Conservation (phyloP, 2,329 filamentous ascomycete species). For the Herpotrichia juniperi region DNA sequence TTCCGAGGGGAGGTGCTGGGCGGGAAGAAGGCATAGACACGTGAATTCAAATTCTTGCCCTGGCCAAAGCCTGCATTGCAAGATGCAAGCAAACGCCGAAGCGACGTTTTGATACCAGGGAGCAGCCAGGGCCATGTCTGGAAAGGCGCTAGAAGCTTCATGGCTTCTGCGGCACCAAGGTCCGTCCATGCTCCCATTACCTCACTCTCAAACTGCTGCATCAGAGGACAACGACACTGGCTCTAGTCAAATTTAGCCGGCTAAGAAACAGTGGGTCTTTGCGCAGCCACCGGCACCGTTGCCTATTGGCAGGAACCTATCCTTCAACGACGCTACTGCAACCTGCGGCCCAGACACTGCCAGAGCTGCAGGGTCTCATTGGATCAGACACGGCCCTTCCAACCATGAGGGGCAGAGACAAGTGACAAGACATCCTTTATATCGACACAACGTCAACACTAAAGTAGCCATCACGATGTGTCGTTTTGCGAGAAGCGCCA, state of each 20-base stretch:
- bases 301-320: conserved; percentile 27
- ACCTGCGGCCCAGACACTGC: conserved; percentile 22
- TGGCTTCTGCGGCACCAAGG: conserved; percentile 19
- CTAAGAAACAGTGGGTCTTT: conserved; percentile 22
- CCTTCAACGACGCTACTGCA: conserved; percentile 4
- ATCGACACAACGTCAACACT: no score
- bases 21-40: background rate
- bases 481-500: background rate
- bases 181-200: conserved; percentile 16
- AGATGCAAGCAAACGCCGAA: conserved; percentile 9
- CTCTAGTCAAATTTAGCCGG: conserved; percentile 25
- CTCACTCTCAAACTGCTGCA: conserved; percentile 12
- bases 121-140: conserved; percentile 22
- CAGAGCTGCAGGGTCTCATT: conserved; percentile 20
- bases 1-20: background rate
- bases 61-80: background rate
- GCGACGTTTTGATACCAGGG: conserved; percentile 13
- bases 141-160: conserved; percentile 27
- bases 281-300: conserved; percentile 10
- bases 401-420: conserved; percentile 19
- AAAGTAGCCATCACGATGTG: conserved; percentile 1
- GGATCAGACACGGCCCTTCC: conserved; percentile 20
- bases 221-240: conserved; percentile 8
- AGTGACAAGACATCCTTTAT: conserved; percentile 28
- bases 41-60: background rate